Evolutionary conservation across 768 basidiomycete species (phyloP).

Genomic region (Rhizopogon vinicolor): DNA sequence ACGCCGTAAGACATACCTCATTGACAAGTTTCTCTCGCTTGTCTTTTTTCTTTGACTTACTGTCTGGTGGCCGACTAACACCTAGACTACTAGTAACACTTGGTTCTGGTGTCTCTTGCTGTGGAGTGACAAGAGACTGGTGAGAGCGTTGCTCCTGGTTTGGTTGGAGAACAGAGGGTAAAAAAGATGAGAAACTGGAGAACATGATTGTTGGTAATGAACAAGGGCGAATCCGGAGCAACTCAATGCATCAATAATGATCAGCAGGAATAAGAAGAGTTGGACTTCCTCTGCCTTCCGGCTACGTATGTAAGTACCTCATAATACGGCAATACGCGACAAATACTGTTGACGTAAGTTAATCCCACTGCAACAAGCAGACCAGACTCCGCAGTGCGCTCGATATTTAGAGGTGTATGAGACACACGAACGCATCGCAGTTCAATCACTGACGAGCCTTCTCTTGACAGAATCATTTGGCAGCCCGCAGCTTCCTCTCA

Average conservation of each 20-base stretch:
- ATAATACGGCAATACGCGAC: not conserved
- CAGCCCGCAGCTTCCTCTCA: no score
- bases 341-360: no score
- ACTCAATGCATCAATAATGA: constrained; percentile 3
- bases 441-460: no score
- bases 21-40: constrained; percentile 38
- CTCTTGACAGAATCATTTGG: no score
- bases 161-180: constrained; percentile 44
- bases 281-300: no score
- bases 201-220: constrained; percentile 35
- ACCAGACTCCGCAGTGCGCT: no score
- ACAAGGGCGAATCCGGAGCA: not conserved
- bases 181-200: constrained; percentile 45
- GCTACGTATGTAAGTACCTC: not conserved
- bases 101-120: constrained; percentile 5
- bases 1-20: constrained; percentile 35
- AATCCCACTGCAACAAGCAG: no score
- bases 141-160: constrained; percentile 17
- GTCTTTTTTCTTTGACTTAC: constrained; percentile 42
- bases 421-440: no score
- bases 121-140: constrained; percentile 14
- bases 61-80: constrained; percentile 11
- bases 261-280: not conserved
- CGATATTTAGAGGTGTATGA: no score
- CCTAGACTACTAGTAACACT: constrained; percentile 4